Evolutionary conservation across 2,329 filamentous ascomycete species (phyloP).

Genomic region (Chalaropsis ovoidea): DNA sequence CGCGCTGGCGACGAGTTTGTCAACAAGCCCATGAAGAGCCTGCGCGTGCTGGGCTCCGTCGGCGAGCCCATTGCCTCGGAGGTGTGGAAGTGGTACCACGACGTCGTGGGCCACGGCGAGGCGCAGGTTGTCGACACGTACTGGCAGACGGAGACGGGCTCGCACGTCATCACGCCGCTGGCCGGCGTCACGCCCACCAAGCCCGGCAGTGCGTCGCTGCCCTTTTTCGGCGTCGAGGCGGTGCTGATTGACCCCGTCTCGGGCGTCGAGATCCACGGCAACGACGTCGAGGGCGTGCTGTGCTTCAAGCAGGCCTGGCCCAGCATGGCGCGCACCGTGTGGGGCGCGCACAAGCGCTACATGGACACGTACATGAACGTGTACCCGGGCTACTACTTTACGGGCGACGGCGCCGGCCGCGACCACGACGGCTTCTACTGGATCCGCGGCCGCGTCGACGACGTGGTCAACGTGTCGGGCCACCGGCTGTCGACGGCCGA

Average conservation of each 20-base stretch:
- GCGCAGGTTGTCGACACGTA: slow-evolving; percentile 95
- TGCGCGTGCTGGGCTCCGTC: slow-evolving; percentile 85
- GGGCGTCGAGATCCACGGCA: slow-evolving; percentile 84
- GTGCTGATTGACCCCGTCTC: slow-evolving; percentile 95
- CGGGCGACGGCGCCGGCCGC: slow-evolving; percentile 84
- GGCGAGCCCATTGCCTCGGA: slow-evolving; percentile 96
- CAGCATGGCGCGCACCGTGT: slow-evolving; percentile 95
- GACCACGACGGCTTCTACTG: slow-evolving; percentile 99
- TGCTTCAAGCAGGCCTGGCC: slow-evolving; percentile 98
- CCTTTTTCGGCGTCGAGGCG: slow-evolving; percentile 97
- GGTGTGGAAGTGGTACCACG: slow-evolving; percentile 99
- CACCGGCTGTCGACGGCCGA: slow-evolving; percentile 94
- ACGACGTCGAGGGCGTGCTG: slow-evolving; percentile 93
- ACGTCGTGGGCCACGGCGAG: slow-evolving; percentile 85
- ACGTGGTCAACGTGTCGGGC: slow-evolving; percentile 95
- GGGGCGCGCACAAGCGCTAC: slow-evolving; percentile 94
- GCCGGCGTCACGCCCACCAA: slow-evolving; percentile 93
- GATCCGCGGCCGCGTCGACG: slow-evolving; percentile 96
- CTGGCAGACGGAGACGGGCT: slow-evolving; percentile 99
- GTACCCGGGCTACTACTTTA: slow-evolving; percentile 97
- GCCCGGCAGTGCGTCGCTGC: slow-evolving; percentile 87
- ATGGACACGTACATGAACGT: slow-evolving; percentile 98
- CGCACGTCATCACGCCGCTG: slow-evolving; percentile 86
- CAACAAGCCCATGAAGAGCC: slow-evolving; percentile 75
- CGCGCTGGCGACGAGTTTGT: slow-evolving; percentile 90